Percentiles rank a stretch among this genome's conserved stretches.
phyloP scores from a whole-genome alignment of 768 basidiomycete genomes.

The Psilocybe cubensis region DNA sequence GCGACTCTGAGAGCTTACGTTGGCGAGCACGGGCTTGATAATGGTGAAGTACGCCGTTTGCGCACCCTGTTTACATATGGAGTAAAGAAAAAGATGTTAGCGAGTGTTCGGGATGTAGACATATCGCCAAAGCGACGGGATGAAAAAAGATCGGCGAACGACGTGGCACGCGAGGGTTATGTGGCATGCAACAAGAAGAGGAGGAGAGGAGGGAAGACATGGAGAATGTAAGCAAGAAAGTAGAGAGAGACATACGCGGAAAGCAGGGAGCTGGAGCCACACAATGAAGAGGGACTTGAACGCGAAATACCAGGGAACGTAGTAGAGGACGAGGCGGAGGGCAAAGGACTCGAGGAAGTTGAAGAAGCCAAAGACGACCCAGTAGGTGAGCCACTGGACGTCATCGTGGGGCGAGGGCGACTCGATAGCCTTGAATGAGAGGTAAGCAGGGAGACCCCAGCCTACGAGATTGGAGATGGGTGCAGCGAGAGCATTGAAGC shows the following conservation, averaged over 20 bases:
- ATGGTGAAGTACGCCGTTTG: conserved; percentile 77
- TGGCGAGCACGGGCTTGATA: conserved; percentile 80
- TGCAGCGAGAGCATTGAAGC: conserved; percentile 88
- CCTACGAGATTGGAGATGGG: conserved; percentile 95
- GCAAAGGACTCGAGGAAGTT: conserved; percentile 91
- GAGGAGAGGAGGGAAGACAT: not conserved
- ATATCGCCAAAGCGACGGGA: conserved; percentile 19
- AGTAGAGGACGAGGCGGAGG: conserved; percentile 84
- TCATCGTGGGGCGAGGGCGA: conserved; percentile 81
- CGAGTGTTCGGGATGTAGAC: conserved; percentile 1
- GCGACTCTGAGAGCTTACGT: conserved; percentile 51
- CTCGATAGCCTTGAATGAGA: conserved; percentile 95
- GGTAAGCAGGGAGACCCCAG: conserved; percentile 92
- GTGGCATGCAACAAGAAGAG: not conserved
- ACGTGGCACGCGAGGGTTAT: conserved; percentile 23
- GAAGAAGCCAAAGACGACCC: conserved; percentile 94
- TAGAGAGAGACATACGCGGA: conserved; percentile 64
- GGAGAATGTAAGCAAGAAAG: not conserved
- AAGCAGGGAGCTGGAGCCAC: conserved; percentile 88
- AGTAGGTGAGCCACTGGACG: conserved; percentile 97
- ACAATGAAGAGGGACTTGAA: conserved; percentile 91
- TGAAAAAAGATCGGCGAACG: conserved; percentile 13
- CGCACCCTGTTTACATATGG: conserved; percentile 65
- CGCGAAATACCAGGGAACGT: conserved; percentile 92
- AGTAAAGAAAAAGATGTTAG: conserved; percentile 22